Conservation (phyloP, 2,329 filamentous ascomycete genomes). For the Didymella segeticola region DNA sequence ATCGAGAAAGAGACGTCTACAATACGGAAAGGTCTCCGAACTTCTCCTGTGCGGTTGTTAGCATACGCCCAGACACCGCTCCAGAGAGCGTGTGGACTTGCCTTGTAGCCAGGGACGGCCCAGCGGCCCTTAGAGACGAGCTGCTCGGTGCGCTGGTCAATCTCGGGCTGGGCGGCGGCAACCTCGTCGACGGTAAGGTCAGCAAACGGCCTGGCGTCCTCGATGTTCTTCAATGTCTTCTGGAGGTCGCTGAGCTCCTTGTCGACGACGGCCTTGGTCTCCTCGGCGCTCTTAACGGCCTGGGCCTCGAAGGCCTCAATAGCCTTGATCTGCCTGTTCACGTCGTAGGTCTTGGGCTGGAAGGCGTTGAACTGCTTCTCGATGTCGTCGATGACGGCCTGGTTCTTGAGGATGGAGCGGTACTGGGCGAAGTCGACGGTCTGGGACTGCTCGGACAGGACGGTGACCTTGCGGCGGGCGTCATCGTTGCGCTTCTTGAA, state of each 20-base stretch:
- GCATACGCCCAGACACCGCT: constrained; percentile 26
- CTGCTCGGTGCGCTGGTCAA: constrained; percentile 94
- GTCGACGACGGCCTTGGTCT: constrained; percentile 96
- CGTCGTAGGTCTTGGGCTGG: constrained; percentile 93
- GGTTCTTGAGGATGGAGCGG: constrained; percentile 93
- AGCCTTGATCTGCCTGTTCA: constrained; percentile 92
- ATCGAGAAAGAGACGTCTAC: constrained; percentile 63
- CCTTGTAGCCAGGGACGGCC: constrained; percentile 99
- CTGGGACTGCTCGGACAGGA: constrained; percentile 83
- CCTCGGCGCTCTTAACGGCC: constrained; percentile 94
- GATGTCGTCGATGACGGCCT: constrained; percentile 92
- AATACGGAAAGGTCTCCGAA: constrained; percentile 96
- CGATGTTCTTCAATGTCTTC: constrained; percentile 96
- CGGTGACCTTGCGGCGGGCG: constrained; percentile 88
- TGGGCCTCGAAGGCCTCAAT: constrained; percentile 98
- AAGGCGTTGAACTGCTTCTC: constrained; percentile 93
- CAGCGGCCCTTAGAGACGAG: constrained; percentile 98
- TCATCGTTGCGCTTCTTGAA: constrained; percentile 99
- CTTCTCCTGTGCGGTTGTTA: constrained; percentile 79
- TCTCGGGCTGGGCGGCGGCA: constrained; percentile 89
- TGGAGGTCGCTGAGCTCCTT: constrained; percentile 91
- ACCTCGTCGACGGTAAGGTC: constrained; percentile 98
- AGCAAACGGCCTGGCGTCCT: constrained; percentile 93
- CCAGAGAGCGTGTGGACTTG: constrained; percentile 54
- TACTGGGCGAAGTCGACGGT: constrained; percentile 93